Base-by-base conservation (phyloP, 495 filamentous ascomycete species). In the Ascodesmis nigricans region DNA sequence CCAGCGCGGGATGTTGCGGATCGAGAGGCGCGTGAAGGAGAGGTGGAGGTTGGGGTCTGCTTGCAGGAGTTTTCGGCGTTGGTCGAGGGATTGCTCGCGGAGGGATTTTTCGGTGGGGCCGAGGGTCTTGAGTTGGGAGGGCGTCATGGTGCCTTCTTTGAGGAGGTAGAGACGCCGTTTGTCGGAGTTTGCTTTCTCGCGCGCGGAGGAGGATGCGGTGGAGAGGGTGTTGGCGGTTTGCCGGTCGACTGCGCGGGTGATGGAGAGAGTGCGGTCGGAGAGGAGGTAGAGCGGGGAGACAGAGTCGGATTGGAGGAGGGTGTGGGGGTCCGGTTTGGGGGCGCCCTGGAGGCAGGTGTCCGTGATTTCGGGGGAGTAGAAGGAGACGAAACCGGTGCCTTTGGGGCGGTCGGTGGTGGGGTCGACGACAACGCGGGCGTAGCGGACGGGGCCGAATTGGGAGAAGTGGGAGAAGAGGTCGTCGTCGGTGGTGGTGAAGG, bases 311-410 rank as follows among this genome's bases (percentile, higher is more conserved):
- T 93, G 74, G 3, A 99, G 63, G 14, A 99, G 58, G 0, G 84
- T 91, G 22, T 73, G 69, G 41, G 7, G 53, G 25, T 1, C 46
- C 49, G n/a, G 55, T 40, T 61, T 65, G 2, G 87, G 87, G 2
- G 79, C 77, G 15, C 61, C 62, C 32, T 67, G 66, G 27, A 92
- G 53, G 55, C 90, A 95, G 15, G 61, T 49, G 31, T 65, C 60
- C 20, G 67, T 73, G 52, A 92, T 76, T 11, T 74, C 69, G 29
- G 56, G 53, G 36, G 78, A 72, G 58, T 71, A 75, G 62, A 95
- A 95, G 55, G 78, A 87, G 11, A 91, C 82, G 49, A 99, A 99
- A 2, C 77, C 87, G 3, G 87, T 93, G 18, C 87, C 87, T 23
- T 75, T 77, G 1, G 87, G 79, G 9, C 76, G 69, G 41, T 79